A percentile compares a stretch with the other conserved stretches of the same genome.
phyloP scores from a whole-genome alignment of 2,329 filamentous ascomycete species.

The Venturia pyrina region DNA sequence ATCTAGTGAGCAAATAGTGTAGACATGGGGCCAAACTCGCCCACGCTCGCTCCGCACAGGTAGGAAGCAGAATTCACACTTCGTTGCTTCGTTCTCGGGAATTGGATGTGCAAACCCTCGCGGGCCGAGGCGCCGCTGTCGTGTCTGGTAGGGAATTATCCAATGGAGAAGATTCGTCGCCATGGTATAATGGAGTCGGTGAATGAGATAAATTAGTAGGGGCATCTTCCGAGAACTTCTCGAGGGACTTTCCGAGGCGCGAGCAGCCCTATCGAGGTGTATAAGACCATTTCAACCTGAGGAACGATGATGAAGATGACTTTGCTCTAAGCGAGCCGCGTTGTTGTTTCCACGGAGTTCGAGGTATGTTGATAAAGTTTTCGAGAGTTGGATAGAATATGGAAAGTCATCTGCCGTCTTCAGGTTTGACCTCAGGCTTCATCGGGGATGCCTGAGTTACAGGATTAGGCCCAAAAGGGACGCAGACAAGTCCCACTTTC shows the following conservation, averaged over 20 bases:
- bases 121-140: not conserved
- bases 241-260: not conserved
- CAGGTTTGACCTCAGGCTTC: too few relatives aligned
- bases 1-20: not conserved
- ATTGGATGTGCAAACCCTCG: not conserved
- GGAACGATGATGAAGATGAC: not conserved
- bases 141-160: not conserved
- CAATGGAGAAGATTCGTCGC: not conserved
- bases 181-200: not conserved
- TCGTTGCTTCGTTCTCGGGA: not conserved
- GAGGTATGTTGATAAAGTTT: not conserved
- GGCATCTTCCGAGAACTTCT: not conserved
- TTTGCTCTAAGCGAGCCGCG: not conserved
- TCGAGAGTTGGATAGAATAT: not conserved
- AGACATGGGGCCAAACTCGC: not conserved
- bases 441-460: too few relatives aligned
- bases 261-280: not conserved
- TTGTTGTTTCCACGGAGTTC: not conserved
- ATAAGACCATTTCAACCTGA: not conserved
- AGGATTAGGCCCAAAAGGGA: too few relatives aligned
- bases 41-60: not conserved
- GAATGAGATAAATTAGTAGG: not conserved
- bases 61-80: not conserved
- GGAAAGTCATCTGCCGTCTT: too few relatives aligned
- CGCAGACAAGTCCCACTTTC: too few relatives aligned